Base-by-base conservation (phyloP, 2,329 filamentous ascomycete species). In the Mariannaea elegans region DNA sequence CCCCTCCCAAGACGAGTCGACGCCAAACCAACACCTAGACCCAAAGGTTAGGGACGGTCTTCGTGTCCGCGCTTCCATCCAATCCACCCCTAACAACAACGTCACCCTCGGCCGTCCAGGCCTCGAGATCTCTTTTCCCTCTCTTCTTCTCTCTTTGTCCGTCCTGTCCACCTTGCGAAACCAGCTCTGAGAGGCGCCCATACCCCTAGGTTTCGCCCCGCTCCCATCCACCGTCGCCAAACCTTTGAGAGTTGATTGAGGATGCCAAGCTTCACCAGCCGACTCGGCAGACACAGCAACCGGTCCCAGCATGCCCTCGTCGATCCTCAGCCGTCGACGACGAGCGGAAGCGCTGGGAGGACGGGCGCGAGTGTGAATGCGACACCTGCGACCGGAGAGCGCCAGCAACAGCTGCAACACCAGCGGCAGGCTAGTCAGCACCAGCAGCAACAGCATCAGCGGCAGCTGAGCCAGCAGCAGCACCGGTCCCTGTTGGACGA, bases 221-320 rank as follows among this genome's bases (percentile, higher is more conserved):
- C 45, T 49, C 21, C 41, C 45, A 44, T 54, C 50, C 54, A 54
- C 42, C 49, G 31, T 39, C 51, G 50, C 50, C 39, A 50, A 50
- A 49, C 50, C 50, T 36, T 36, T 54, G 38, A 41, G 38, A 41
- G 46, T 48, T 46, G 52, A 55, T 32, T 44, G 50, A 75, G 65
- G 62, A 86, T 86, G 83, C 82, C 80, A 70, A 75, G 76, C 75
- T 85, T 85, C 75, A 10, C 32, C 32, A 77, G 79, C 76, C 82
- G 82, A 72, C 76, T 84, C 73, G 79, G 81, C 73, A 85, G 78
- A 78, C 80, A 84, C 74, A 81, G 79, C 78, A 84, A 84, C 71
- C 82, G 82, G 69, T 84, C 84, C 73, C 84, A 85, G 77, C 82
- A 84, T 72, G 80, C 81, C 65, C 78, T 85, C 69, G 76, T 78